Conservation (phyloP, 352 stramenopile species). For the Phytophthora melonis region DNA sequence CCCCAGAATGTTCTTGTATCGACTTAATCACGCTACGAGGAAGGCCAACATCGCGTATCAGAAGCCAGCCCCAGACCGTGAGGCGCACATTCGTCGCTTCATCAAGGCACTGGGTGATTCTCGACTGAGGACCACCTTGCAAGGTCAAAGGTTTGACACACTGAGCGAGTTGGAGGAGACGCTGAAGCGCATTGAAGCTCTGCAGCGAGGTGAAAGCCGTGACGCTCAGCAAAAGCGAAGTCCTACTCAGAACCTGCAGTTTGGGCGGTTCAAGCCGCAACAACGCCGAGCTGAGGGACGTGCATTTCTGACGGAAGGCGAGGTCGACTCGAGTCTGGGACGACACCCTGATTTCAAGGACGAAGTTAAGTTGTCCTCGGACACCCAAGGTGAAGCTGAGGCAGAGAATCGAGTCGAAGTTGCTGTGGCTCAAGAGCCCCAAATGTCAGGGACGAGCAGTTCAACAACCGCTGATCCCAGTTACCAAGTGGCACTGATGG, state of each 20-base stretch:
- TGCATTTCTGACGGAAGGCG: neutral
- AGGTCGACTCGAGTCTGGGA: too few species aligned
- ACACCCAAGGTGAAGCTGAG: neutral
- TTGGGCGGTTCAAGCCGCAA: conserved; percentile 1
- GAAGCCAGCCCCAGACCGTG: neutral
- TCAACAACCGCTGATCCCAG: neutral
- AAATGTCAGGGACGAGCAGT: neutral
- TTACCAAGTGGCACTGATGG: neutral
- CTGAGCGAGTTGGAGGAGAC: neutral
- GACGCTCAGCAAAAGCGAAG: neutral
- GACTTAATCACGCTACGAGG: neutral
- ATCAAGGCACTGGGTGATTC: neutral
- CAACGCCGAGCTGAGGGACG: neutral
- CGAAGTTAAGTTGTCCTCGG: rapidly evolving
- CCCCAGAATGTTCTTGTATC: neutral
- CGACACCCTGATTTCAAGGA: neutral
- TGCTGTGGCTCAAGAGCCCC: neutral
- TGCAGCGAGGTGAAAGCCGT: neutral
- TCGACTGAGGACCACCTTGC: neutral
- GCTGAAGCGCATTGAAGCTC: neutral
- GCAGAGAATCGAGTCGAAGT: neutral
- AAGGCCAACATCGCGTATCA: neutral
- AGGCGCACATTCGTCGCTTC: neutral
- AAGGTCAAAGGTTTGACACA: neutral
- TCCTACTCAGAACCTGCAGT: neutral